Evolutionary conservation across 2,329 filamentous ascomycete species (phyloP), one percentile per base, ranked within the genome.

Genomic region (Trichoderma sp.): DNA sequence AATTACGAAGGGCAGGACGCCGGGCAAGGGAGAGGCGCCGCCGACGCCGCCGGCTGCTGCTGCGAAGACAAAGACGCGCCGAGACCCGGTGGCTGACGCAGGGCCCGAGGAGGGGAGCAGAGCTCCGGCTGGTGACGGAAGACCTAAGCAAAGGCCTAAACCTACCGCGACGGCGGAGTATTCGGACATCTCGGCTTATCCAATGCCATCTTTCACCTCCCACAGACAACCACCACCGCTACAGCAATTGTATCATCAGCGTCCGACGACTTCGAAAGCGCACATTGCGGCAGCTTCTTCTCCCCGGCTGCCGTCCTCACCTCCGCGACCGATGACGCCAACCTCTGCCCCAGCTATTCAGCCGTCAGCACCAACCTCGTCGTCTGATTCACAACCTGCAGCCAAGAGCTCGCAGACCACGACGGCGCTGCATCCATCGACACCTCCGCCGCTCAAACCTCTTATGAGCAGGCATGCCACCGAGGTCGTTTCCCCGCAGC

Each of bases 401-500:
- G 15, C 45, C 21, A 65, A 21, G 44, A 62, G 28, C 34, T 51
- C 57, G 10, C 57, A 51, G 14, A 17, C 63, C 3, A 44, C 43
- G 34, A 26, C 56, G 34, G 55, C 24, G n/a, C 56, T 59, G 14
- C 43, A 39, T 17, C 51, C 62, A 4, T 21, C 70, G 5, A 73
- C 71, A 24, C 70, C 71, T 28, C 69, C 63, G 34, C 67, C 59
- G 7, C 57, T 55, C 3, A 56, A 68, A 30, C 50, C 68, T 30
- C 70, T 70, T 17, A 71, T 69, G 7, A 68, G 59, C 41, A 69
- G 65, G 59, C 70, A 69, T 41, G 67, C 69, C 39, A 67, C 73
- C 0, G 73, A 72, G 55, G 69, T 74, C 6, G 50, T 74, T n/a
- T 75, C 74, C 3, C 74, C 74, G 5, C 75, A 76, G 55, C 77